Evolutionary conservation across 2,329 filamentous ascomycete genomes (phyloP).

Genomic region (Talaromyces piceae): DNA sequence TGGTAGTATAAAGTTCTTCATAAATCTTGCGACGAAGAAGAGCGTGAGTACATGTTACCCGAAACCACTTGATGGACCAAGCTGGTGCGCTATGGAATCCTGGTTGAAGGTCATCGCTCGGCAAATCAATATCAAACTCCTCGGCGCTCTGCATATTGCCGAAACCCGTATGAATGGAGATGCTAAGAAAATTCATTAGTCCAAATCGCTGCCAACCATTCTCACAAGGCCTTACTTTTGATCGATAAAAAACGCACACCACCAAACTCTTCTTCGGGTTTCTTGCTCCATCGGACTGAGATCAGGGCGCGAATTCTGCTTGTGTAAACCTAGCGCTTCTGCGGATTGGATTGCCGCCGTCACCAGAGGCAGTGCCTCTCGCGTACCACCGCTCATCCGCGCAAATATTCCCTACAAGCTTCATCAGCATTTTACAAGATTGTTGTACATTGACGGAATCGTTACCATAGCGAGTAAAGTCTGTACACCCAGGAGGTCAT

Average conservation of each 20-base stretch:
- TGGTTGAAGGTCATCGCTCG: constrained; percentile 75
- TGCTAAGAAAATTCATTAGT: constrained; percentile 30
- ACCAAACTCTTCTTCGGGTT: constrained; percentile 69
- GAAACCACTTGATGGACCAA: constrained; percentile 83
- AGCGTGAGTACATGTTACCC: constrained; percentile 82
- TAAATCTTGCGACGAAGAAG: constrained; percentile 89
- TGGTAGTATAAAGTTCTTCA: constrained; percentile 78
- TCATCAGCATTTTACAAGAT: background rate
- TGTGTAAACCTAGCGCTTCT: constrained; percentile 89
- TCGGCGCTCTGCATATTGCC: constrained; percentile 63
- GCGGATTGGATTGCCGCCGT: constrained; percentile 80
- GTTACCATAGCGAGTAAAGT: constrained; percentile 77
- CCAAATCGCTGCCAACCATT: background rate
- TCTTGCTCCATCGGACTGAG: constrained; percentile 84
- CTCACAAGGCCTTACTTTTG: constrained; percentile 47
- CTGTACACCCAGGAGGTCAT: constrained; percentile 85
- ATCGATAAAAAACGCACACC: constrained; percentile 65
- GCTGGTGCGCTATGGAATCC: constrained; percentile 61
- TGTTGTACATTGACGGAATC: constrained; percentile 7
- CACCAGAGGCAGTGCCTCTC: constrained; percentile 80
- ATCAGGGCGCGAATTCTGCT: constrained; percentile 78
- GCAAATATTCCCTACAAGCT: constrained; percentile 63
- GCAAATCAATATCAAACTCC: constrained; percentile 88
- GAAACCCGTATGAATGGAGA: constrained; percentile 59
- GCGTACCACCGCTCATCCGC: constrained; percentile 87